phyloP scores from a whole-genome alignment of 495 filamentous ascomycete species.

The Amphirosellinia nigrospora region DNA sequence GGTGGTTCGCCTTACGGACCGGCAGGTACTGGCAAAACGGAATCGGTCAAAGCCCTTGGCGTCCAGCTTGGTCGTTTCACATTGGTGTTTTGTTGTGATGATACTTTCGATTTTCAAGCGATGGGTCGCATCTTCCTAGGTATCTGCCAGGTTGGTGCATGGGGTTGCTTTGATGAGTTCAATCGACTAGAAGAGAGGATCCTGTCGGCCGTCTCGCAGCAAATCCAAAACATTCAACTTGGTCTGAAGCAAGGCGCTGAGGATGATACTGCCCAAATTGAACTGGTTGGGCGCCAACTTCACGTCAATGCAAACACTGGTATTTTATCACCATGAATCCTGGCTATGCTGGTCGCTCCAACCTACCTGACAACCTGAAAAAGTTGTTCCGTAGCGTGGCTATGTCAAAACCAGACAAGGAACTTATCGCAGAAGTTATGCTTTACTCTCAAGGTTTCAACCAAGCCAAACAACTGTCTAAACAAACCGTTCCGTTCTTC shows the following conservation, averaged over 20 bases:
- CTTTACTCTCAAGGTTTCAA: constrained; percentile 99
- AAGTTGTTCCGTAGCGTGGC: constrained; percentile 98
- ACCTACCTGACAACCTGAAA: constrained; percentile 97
- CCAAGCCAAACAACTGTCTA: constrained; percentile 89
- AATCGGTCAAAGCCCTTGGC: constrained; percentile 97
- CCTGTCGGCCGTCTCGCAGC: constrained; percentile 95
- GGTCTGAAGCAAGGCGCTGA: constrained; percentile 81
- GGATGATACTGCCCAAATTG: constrained; percentile 84
- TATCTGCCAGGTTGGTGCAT: constrained; percentile 98
- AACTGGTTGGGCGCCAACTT: constrained; percentile 88
- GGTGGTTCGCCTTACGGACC: constrained; percentile 98
- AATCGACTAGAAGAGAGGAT: constrained; percentile 98
- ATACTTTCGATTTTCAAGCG: constrained; percentile 98
- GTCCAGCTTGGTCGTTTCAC: constrained; percentile 97
- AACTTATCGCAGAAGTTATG: constrained; percentile 99
- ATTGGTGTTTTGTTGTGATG: constrained; percentile 97
- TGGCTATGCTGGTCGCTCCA: constrained; percentile 96
- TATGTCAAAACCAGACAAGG: constrained; percentile 99
- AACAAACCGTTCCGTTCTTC: constrained; percentile 97
- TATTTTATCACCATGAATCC: constrained; percentile 99
- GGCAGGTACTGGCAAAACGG: constrained; percentile 98
- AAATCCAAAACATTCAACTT: constrained; percentile 98
- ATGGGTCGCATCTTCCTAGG: constrained; percentile 99
- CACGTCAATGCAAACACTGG: constrained; percentile 89
- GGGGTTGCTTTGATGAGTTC: constrained; percentile 99